These are phyloP conservation scores for Boletus mariae DNA, from an alignment of 1,284 basidiomycete species.

Conservation along the genomic window DNA sequence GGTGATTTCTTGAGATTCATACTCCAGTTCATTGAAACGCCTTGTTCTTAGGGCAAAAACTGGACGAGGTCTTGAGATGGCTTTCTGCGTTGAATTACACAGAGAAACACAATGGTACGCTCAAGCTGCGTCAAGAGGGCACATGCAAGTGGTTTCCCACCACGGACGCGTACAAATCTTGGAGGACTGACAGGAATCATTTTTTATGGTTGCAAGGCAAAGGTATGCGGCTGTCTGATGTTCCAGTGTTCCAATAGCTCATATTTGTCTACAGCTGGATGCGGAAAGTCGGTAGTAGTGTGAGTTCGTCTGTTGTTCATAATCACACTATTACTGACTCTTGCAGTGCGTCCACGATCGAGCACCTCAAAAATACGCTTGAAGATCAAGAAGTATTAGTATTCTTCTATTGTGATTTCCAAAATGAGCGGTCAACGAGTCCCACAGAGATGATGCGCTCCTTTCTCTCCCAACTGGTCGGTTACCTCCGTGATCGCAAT, in stretches of 20 bases:
- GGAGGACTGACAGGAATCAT: not conserved
- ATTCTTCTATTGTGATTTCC: not conserved
- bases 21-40: not conserved
- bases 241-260: too few relatives aligned
- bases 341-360: not conserved
- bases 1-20: not conserved
- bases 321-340: not conserved
- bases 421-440: not conserved
- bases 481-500: not conserved
- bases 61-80: not conserved
- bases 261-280: not conserved
- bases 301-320: not conserved
- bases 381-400: not conserved
- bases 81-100: not conserved
- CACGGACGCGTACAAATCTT: not conserved
- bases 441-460: not conserved
- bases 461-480: not conserved
- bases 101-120: not conserved
- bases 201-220: constrained; percentile 1
- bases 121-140: not conserved
- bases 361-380: not conserved
- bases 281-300: constrained; percentile 1
- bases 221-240: not conserved
- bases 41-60: not conserved
- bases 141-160: not conserved